Conservation (phyloP, 768 basidiomycete genomes). For the Exsudoporus frostii region DNA sequence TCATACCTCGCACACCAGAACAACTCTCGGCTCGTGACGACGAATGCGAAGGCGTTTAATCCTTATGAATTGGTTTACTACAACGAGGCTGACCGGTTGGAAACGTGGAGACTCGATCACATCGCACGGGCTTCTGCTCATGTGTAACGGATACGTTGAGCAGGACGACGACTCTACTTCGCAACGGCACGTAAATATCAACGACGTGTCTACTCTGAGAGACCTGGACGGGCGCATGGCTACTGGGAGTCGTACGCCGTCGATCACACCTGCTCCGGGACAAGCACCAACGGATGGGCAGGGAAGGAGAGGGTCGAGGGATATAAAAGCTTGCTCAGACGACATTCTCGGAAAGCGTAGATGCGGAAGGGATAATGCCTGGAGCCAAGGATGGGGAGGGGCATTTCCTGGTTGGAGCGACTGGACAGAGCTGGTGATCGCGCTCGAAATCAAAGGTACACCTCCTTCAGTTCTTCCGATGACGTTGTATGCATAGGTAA, state of each 20-base stretch:
- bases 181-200: constrained; percentile 10
- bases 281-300: constrained; percentile 1
- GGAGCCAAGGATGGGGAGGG: constrained; percentile 71
- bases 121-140: not conserved
- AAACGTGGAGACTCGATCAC: no score
- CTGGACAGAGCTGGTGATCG: constrained; percentile 67
- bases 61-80: not conserved
- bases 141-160: not conserved
- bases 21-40: constrained; percentile 70
- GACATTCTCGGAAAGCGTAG: constrained; percentile 45
- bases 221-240: constrained; percentile 43
- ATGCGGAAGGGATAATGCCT: constrained; percentile 68
- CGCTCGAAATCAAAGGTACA: constrained; percentile 69
- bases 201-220: constrained; percentile 36
- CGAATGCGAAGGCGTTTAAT: constrained; percentile 2
- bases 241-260: constrained; percentile 46
- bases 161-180: constrained; percentile 15
- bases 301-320: constrained; percentile 45
- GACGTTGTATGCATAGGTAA: constrained; percentile 41
- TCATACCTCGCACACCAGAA: constrained; percentile 34
- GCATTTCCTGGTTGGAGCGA: constrained; percentile 68
- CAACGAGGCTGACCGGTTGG: not conserved
- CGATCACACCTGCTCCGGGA: constrained; percentile 36
- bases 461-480: not conserved
- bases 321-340: constrained; percentile 47